These are phyloP conservation scores for Umbelopsis sp. DNA, from an alignment of 192 early-diverging fungal genomes.

Conservation along the genomic window DNA sequence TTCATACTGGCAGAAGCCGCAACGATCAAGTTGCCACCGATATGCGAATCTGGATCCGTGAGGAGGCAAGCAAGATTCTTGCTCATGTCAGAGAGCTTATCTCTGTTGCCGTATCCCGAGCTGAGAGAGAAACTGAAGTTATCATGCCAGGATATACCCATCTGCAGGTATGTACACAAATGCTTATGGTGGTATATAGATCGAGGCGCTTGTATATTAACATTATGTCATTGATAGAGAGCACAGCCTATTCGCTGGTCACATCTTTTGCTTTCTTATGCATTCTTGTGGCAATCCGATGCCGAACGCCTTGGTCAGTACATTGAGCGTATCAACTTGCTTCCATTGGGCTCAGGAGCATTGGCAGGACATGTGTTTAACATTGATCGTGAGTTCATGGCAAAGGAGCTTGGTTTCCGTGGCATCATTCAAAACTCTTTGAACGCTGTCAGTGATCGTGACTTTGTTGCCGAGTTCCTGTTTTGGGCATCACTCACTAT, in stretches of 20 bases:
- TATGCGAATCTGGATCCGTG: conserved; percentile 92
- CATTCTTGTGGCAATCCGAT: conserved; percentile 90
- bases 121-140: conserved; percentile 88
- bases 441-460: conserved; percentile 91
- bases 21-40: conserved; percentile 99
- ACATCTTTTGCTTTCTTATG: conserved; percentile 88
- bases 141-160: conserved; percentile 99
- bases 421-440: conserved; percentile 88
- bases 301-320: conserved; percentile 82
- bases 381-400: conserved; percentile 90
- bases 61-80: conserved; percentile 69
- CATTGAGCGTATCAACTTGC: conserved; percentile 75
- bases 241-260: conserved; percentile 99
- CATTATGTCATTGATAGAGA: conserved; percentile 48
- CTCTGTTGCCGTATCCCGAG: conserved; percentile 71
- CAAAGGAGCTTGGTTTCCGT: conserved; percentile 86
- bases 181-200: not conserved
- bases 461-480: conserved; percentile 97
- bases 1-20: conserved; percentile 94
- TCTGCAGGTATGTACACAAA: conserved; percentile 64
- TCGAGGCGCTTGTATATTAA: not conserved
- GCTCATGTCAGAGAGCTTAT: conserved; percentile 79
- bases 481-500: conserved; percentile 92
- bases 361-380: conserved; percentile 97
- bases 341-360: conserved; percentile 93